Evolutionary conservation across 225 moss, liverwort and hornwort genomes (phyloP).

Genomic region (Marchantia polymorpha): DNA sequence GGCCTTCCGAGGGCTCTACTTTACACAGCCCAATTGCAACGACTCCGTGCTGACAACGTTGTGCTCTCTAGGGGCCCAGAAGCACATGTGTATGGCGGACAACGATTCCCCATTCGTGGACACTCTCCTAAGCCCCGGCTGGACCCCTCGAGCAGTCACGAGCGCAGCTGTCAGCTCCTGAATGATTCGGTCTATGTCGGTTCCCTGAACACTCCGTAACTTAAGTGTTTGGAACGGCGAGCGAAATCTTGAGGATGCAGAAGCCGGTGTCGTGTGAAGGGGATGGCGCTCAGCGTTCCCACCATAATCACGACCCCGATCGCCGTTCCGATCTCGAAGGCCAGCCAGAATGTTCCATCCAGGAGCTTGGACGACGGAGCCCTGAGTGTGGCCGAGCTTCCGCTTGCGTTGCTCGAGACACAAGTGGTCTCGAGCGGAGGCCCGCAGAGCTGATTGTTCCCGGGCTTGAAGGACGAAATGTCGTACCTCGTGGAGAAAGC

Average conservation of each 20-base stretch:
- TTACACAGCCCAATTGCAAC: too few relatives aligned
- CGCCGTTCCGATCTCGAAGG: not conserved
- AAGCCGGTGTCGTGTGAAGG: not conserved
- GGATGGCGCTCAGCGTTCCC: not conserved
- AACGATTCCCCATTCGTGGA: too few relatives aligned
- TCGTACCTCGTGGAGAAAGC: not conserved
- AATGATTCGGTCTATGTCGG: too few relatives aligned
- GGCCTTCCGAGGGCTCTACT: too few relatives aligned
- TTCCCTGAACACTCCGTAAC: too few relatives aligned
- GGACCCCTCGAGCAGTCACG: too few relatives aligned
- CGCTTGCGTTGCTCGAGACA: not conserved
- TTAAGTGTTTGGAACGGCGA: not conserved
- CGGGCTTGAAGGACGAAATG: not conserved
- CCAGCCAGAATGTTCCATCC: not conserved
- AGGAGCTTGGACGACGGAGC: not conserved
- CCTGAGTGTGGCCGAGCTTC: too few relatives aligned
- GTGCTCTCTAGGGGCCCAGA: too few relatives aligned
- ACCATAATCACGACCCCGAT: not conserved
- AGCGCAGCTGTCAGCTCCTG: too few relatives aligned
- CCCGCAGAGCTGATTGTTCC: not conserved
- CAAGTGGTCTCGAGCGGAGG: not conserved
- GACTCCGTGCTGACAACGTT: too few relatives aligned
- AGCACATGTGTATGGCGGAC: too few relatives aligned
- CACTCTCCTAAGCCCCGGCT: too few relatives aligned
- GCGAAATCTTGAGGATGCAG: not conserved